phyloP scores from a whole-genome alignment of 352 stramenopile species.

The Pythium myriotylum region DNA sequence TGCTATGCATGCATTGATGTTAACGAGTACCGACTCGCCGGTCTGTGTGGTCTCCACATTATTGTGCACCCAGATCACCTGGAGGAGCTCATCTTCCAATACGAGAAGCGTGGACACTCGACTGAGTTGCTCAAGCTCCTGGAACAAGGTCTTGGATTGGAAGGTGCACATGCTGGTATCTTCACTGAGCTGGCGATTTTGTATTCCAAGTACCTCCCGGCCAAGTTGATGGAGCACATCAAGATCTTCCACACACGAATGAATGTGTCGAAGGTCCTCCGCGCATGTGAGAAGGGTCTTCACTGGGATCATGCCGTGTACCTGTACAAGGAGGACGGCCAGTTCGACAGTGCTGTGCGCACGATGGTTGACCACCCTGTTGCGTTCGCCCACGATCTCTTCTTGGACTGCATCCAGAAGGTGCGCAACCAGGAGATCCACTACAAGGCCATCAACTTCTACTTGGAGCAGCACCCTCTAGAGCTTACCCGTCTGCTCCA shows the following conservation, averaged over 20 bases:
- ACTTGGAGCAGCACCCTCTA: conserved; percentile 97
- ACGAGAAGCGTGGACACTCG: conserved; percentile 97
- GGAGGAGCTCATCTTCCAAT: conserved; percentile 99
- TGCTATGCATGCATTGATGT: conserved; percentile 98
- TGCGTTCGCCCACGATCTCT: conserved; percentile 98
- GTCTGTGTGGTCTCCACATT: conserved; percentile 98
- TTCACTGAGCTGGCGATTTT: conserved; percentile 99
- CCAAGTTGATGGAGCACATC: conserved; percentile 99
- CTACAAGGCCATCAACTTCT: conserved; percentile 99
- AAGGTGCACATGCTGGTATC: conserved; percentile 99
- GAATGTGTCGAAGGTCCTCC: conserved; percentile 98
- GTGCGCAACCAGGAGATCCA: conserved; percentile 99
- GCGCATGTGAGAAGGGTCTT: conserved; percentile 98
- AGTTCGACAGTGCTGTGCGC: conserved; percentile 99
- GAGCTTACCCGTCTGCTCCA: conserved; percentile 97
- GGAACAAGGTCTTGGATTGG: conserved; percentile 98
- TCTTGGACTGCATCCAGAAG: conserved; percentile 99
- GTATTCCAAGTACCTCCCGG: conserved; percentile 99
- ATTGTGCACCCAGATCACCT: conserved; percentile 99
- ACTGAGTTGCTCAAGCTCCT: conserved; percentile 97
- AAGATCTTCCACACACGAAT: conserved; percentile 99
- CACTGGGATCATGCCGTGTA: conserved; percentile 99
- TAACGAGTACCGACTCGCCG: conserved; percentile 98
- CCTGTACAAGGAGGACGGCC: conserved; percentile 99
- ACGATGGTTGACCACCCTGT: conserved; percentile 99